Percentiles rank a stretch among this genome's conserved stretches.
phyloP scores from a whole-genome alignment of 148 eudicot genomes.

The Beta vulgaris region DNA sequence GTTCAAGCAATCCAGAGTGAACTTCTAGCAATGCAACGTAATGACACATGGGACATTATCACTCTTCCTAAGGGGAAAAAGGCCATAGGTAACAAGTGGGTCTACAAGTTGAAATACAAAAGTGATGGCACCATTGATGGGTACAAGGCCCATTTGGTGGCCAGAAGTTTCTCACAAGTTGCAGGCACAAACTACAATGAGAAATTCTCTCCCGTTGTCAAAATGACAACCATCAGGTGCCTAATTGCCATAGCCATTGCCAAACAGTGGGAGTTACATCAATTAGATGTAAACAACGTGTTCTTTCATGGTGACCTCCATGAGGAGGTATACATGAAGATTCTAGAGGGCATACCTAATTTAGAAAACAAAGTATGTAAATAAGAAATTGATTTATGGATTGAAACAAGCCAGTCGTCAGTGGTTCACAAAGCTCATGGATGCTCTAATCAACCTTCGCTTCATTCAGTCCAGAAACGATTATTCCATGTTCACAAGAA shows the following conservation, averaged over 20 bases:
- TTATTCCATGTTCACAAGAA: neutral
- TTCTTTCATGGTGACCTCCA: conserved; percentile 4
- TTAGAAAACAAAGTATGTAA: neutral
- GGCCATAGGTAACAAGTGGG: neutral
- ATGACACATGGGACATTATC: neutral
- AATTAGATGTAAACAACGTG: neutral
- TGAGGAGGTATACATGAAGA: neutral
- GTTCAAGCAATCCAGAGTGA: too few relatives aligned
- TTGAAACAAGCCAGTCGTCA: neutral
- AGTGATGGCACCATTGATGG: neutral
- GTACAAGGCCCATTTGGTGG: neutral
- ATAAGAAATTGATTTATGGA: neutral
- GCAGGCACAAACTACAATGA: neutral
- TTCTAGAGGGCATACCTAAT: neutral
- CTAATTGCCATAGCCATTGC: neutral
- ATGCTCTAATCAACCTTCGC: neutral
- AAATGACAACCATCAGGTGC: neutral
- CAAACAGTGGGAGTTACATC: neutral
- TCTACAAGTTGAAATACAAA: neutral
- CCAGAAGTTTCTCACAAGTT: neutral
- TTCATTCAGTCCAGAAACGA: neutral
- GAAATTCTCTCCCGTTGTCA: neutral
- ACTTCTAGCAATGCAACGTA: too few relatives aligned
- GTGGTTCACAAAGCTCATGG: conserved; percentile 1
- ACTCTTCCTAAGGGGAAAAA: neutral